A percentile compares a stretch with the other conserved stretches of the same genome.
phyloP scores from a whole-genome alignment of 1,284 basidiomycete genomes.

The Trametes sp. region DNA sequence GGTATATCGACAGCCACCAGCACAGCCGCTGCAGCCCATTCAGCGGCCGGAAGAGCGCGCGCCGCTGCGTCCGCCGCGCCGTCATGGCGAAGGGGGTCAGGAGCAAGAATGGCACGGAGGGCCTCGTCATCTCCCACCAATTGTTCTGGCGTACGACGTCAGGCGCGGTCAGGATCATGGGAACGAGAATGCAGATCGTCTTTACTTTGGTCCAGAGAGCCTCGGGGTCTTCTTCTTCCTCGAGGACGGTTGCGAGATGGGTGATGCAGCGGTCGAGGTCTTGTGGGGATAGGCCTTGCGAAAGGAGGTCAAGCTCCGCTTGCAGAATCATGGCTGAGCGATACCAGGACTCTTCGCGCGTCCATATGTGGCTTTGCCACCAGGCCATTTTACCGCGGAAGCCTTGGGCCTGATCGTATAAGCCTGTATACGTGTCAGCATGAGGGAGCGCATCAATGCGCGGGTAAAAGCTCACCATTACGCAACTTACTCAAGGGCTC shows the following conservation, averaged over 20 bases:
- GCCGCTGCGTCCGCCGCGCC: conserved; percentile 4
- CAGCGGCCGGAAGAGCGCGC: not conserved
- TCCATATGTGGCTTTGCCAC: conserved; percentile 10
- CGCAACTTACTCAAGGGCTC: not conserved
- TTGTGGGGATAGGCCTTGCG: not conserved
- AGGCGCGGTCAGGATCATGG: no score
- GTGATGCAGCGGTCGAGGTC: conserved; percentile 2
- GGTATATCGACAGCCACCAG: not conserved
- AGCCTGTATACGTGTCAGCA: no score
- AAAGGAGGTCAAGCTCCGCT: no score
- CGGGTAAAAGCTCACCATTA: no score
- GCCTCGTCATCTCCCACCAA: no score
- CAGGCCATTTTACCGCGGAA: not conserved
- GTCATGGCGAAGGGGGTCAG: not conserved
- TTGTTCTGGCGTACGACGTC: not conserved
- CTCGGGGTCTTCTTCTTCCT: not conserved
- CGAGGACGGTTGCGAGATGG: not conserved
- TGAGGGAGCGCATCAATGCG: not conserved
- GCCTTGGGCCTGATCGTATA: not conserved
- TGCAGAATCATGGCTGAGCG: not conserved
- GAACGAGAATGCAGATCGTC: not conserved
- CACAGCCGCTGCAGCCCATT: conserved; percentile 7
- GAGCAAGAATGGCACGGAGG: not conserved
- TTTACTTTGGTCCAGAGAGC: not conserved
- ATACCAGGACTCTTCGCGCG: not conserved